Conservation (phyloP, 2,329 filamentous ascomycete genomes). For the Alternaria conjuncta region DNA sequence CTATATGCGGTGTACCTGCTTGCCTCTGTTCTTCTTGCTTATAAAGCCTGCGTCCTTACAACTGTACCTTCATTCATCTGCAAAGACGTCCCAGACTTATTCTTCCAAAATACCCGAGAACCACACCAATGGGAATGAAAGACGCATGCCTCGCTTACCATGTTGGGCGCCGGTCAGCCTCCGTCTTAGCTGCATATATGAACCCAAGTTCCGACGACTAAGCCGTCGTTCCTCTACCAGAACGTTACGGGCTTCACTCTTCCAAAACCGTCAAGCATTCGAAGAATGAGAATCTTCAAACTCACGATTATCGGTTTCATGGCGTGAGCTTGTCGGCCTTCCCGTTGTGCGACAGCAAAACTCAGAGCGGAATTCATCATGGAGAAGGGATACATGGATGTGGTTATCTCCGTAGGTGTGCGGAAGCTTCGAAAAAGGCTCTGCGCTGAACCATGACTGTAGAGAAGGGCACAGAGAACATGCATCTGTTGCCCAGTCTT, state of each 20-base stretch:
- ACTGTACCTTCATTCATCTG: no score
- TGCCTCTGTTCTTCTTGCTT: no score
- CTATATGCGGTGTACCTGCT: neutral
- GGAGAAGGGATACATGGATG: neutral
- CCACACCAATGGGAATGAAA: no score
- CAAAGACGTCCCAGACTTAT: no score
- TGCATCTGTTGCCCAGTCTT: no score
- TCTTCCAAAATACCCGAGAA: no score
- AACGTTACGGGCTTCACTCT: neutral
- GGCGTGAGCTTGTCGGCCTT: neutral
- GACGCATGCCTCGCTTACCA: no score
- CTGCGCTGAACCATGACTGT: no score
- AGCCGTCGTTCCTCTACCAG: neutral
- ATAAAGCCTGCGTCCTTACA: accelerated
- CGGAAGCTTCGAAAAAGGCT: neutral
- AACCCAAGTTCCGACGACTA: accelerated
- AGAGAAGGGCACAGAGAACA: neutral
- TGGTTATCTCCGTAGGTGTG: neutral
- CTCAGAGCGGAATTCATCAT: no score
- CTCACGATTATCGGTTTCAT: accelerated
- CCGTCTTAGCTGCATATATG: neutral
- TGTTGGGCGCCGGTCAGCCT: neutral
- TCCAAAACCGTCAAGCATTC: neutral
- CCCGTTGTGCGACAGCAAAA: neutral
- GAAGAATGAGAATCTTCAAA: no score